These are phyloP conservation scores for Trichomonascaceae sp. DNA, from an alignment of 1,139 yeast species.

Conservation along the genomic window DNA sequence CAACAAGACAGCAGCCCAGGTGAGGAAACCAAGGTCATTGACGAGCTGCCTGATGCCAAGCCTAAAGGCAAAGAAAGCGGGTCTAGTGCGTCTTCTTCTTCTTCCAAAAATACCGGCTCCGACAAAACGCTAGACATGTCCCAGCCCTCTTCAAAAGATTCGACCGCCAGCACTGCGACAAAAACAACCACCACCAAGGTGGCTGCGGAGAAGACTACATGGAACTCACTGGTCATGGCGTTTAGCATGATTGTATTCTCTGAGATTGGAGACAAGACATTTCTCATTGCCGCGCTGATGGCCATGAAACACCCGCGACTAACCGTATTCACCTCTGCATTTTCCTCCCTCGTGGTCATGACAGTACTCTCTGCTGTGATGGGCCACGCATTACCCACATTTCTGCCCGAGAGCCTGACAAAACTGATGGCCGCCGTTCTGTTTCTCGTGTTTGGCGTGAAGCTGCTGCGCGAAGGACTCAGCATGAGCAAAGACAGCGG, in stretches of 20 bases:
- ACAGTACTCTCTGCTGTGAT: constrained; percentile 80
- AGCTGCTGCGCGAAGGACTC: constrained; percentile 66
- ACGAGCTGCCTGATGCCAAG: neutral
- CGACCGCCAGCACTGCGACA: constrained; percentile 8
- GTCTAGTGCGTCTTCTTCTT: neutral
- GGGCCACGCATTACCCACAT: constrained; percentile 81
- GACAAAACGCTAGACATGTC: neutral
- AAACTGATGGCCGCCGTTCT: constrained; percentile 69
- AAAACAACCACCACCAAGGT: too few relatives aligned
- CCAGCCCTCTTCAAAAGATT: neutral
- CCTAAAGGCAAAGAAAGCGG: neutral
- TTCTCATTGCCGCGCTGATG: constrained; percentile 92
- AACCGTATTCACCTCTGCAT: constrained; percentile 79
- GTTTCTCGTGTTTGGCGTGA: constrained; percentile 73
- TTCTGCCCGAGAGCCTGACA: constrained; percentile 69
- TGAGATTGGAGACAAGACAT: constrained; percentile 95
- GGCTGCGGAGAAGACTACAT: too few relatives aligned
- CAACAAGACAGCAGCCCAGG: neutral
- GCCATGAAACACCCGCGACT: constrained; percentile 85
- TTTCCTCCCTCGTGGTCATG: constrained; percentile 79
- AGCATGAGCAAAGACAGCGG: constrained; percentile 71
- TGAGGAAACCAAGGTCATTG: neutral
- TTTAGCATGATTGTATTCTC: constrained; percentile 70
- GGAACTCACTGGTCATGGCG: constrained; percentile 25
- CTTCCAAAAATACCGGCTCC: neutral